Conservation (phyloP, 169 alveolate genomes). For the Eimeria necatrix region DNA sequence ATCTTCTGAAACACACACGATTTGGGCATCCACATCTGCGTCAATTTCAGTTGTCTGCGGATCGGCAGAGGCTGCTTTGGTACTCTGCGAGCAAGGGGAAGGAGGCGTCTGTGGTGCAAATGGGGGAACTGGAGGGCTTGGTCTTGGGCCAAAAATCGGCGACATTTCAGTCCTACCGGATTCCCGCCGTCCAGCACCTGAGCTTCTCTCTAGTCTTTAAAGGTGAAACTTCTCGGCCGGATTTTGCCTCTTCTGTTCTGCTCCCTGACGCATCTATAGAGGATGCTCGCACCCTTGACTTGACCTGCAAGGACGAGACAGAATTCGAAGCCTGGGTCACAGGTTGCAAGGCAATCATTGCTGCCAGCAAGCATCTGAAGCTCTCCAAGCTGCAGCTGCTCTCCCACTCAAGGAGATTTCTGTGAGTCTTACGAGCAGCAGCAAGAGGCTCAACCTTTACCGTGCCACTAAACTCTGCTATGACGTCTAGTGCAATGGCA, state of each 20-base stretch:
- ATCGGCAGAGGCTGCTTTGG: conserved; percentile 85
- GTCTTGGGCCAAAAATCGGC: conserved; percentile 85
- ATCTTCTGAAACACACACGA: conserved; percentile 84
- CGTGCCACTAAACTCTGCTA: too few relatives aligned
- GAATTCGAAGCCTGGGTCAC: conserved; percentile 83
- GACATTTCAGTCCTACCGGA: conserved; percentile 82
- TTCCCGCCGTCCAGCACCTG: conserved; percentile 85
- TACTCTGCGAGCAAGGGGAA: conserved; percentile 82
- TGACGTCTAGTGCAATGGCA: too few relatives aligned
- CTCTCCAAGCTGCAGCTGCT: conserved; percentile 84
- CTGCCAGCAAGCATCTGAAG: conserved; percentile 70
- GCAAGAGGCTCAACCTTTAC: too few relatives aligned
- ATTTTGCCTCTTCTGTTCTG: neutral
- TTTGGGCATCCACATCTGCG: conserved; percentile 86
- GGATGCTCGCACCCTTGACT: conserved; percentile 82
- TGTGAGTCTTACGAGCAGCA: neutral
- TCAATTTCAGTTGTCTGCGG: conserved; percentile 87
- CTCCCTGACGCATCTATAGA: neutral
- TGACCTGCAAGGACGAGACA: conserved; percentile 87
- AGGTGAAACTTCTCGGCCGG: neutral
- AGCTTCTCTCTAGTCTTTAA: conserved; percentile 85
- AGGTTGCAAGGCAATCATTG: conserved; percentile 83
- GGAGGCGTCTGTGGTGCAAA: conserved; percentile 59
- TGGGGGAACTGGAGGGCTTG: conserved; percentile 80
- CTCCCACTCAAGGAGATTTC: conserved; percentile 84